Conservation (phyloP, 2,329 filamentous ascomycete genomes). For the Fusarium newnesense region DNA sequence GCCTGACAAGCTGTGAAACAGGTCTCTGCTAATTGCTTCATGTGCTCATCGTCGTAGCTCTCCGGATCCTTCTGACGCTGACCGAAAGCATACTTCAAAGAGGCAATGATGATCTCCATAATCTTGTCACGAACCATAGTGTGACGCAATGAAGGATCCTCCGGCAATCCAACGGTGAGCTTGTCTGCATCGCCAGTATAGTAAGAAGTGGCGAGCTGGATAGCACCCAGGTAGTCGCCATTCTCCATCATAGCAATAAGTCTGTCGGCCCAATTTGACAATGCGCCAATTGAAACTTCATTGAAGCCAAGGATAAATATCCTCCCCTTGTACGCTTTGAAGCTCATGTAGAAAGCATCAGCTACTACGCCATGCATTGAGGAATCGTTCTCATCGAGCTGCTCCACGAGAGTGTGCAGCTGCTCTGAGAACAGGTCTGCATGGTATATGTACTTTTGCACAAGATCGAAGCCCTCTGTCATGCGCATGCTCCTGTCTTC, state of each 20-base stretch:
- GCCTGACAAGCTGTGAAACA: constrained; percentile 86
- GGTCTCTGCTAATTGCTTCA: constrained; percentile 82
- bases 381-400: constrained; percentile 84
- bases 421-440: constrained; percentile 90
- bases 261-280: constrained; percentile 98
- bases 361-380: constrained; percentile 96
- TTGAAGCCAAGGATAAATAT: constrained; percentile 94
- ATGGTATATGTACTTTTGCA: constrained; percentile 93
- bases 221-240: constrained; percentile 94
- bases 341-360: constrained; percentile 98
- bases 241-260: constrained; percentile 94
- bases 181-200: constrained; percentile 93
- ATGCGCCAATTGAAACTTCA: constrained; percentile 86
- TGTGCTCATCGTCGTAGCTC: constrained; percentile 63
- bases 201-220: constrained; percentile 89
- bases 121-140: constrained; percentile 88
- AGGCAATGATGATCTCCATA: constrained; percentile 92
- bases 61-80: constrained; percentile 65
- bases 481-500: constrained; percentile 90
- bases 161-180: constrained; percentile 90
- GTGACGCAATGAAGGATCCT: constrained; percentile 80
- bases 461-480: constrained; percentile 92
- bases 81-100: constrained; percentile 87
- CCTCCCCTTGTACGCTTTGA: constrained; percentile 92
- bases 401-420: constrained; percentile 84